Percentiles rank a stretch among this genome's conserved stretches.
Conservation (phyloP, 352 stramenopile species). For the Sclerospora graminicola region DNA sequence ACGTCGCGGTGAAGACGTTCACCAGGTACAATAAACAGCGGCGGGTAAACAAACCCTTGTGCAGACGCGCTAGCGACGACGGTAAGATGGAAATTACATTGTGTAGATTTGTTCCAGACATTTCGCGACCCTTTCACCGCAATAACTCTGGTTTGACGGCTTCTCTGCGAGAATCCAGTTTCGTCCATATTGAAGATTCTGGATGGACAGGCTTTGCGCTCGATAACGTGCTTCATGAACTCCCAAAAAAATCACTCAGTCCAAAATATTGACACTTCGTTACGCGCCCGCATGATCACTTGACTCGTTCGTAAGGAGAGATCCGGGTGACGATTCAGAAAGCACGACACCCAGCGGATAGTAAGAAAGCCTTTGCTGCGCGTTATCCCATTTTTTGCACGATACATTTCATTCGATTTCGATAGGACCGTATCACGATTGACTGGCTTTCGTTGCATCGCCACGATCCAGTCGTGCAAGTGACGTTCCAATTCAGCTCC, state of each 20-base stretch:
- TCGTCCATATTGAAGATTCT: not conserved
- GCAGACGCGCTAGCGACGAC: not conserved
- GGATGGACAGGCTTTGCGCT: not conserved
- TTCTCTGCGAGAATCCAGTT: not conserved
- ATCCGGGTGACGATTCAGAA: not conserved
- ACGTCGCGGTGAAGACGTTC: not conserved
- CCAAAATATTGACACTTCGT: no score
- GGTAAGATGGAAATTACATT: not conserved
- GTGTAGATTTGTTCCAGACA: not conserved
- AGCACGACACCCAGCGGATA: not conserved
- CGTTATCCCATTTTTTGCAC: not conserved
- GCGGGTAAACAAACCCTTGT: not conserved
- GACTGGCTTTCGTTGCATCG: not conserved
- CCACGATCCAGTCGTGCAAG: not conserved
- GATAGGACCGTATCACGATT: not conserved
- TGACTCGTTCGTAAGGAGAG: not conserved
- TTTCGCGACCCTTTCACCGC: not conserved
- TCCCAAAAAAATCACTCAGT: not conserved
- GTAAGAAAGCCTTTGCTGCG: not conserved
- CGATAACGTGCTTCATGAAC: not conserved
- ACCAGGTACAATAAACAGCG: not conserved
- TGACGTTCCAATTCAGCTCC: no score
- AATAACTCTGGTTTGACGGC: not conserved
- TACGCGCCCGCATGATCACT: not conserved
- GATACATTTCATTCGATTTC: not conserved